A percentile compares a stretch with the other conserved stretches of the same genome.
These are phyloP conservation scores for Saturnispora sekii DNA, from an alignment of 805 yeast genomes.

Conservation along the genomic window DNA sequence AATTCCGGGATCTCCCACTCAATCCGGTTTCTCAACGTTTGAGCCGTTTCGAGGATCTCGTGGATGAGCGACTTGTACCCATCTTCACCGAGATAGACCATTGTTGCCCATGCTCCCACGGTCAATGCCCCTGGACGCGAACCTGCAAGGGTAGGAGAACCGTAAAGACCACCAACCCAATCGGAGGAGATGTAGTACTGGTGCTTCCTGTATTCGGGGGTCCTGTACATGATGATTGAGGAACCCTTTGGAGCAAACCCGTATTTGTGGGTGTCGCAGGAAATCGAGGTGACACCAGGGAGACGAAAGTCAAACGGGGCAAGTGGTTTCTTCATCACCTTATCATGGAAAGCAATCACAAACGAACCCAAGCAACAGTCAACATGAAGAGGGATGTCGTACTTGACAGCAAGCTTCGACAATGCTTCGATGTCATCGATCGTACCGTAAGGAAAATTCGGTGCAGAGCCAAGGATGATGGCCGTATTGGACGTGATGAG, in stretches of 20 bases:
- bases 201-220: slow-evolving; percentile 51
- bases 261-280: slow-evolving; percentile 99
- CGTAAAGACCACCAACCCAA: slow-evolving; percentile 95
- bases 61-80: slow-evolving; percentile 66
- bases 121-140: slow-evolving; percentile 94
- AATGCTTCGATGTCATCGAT: slow-evolving; percentile 78
- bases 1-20: slow-evolving; percentile 44
- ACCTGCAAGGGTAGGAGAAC: slow-evolving; percentile 94
- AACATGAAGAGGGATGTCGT: slow-evolving; percentile 83
- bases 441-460: slow-evolving; percentile 95
- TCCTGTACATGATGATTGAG: slow-evolving; percentile 83
- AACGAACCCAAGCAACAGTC: slow-evolving; percentile 96
- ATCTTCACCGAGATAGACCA: slow-evolving; percentile 70
- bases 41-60: slow-evolving; percentile 59
- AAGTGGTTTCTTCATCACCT: slow-evolving; percentile 30
- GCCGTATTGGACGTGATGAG: slow-evolving; percentile 75
- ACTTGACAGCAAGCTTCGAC: slow-evolving; percentile 50
- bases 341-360: slow-evolving; percentile 60
- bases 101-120: slow-evolving; percentile 98
- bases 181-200: slow-evolving; percentile 79
- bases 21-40: slow-evolving; percentile 41
- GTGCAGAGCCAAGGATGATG: slow-evolving; percentile 85
- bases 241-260: slow-evolving; percentile 99
- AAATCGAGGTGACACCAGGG: slow-evolving; percentile 91
- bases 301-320: slow-evolving; percentile 77